Conservation (phyloP, 2,329 filamentous ascomycete species). For the Aspergillus nomiae region DNA sequence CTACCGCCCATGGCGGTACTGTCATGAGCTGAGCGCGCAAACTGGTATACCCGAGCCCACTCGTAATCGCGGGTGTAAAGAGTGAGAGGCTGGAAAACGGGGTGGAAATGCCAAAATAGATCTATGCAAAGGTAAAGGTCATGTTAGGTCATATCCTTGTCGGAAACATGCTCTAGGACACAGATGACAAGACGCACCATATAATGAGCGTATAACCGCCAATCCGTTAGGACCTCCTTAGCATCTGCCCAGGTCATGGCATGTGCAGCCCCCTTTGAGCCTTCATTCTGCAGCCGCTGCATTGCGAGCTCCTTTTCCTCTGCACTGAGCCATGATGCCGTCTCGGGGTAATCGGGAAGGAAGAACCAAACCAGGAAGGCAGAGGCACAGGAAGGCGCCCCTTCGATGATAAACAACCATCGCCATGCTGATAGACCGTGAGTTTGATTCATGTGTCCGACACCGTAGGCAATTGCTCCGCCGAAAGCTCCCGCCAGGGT, state of each 20-base stretch:
- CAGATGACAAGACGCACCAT: slow-evolving; percentile 37
- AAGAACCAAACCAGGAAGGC: slow-evolving; percentile 48
- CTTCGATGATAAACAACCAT: slow-evolving; percentile 53
- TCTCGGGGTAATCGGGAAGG: slow-evolving; percentile 54
- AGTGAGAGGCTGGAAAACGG: slow-evolving; percentile 62
- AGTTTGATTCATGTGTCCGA: slow-evolving; percentile 41
- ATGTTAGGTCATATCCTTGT: slow-evolving; percentile 6
- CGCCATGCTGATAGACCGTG: slow-evolving; percentile 45
- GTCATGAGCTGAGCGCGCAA: slow-evolving; percentile 67
- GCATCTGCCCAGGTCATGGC: slow-evolving; percentile 53
- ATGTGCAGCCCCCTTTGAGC: slow-evolving; percentile 33
- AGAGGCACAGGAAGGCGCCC: slow-evolving; percentile 40
- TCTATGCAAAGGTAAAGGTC: slow-evolving; percentile 25
- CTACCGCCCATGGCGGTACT: slow-evolving; percentile 65
- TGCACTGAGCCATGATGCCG: slow-evolving; percentile 47
- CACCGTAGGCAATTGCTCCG: slow-evolving; percentile 57
- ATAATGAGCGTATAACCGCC: slow-evolving; percentile 56
- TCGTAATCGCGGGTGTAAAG: slow-evolving; percentile 67
- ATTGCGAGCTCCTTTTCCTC: slow-evolving; percentile 48
- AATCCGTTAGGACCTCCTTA: slow-evolving; percentile 51
- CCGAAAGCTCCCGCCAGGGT: slow-evolving; percentile 58
- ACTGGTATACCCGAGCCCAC: slow-evolving; percentile 57
- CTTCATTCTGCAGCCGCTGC: slow-evolving; percentile 46
- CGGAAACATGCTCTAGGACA: background rate
- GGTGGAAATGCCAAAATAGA: slow-evolving; percentile 55